These are phyloP conservation scores for Osmanthus fragrans DNA, from an alignment of 257 asterid genomes.

Conservation along the genomic window DNA sequence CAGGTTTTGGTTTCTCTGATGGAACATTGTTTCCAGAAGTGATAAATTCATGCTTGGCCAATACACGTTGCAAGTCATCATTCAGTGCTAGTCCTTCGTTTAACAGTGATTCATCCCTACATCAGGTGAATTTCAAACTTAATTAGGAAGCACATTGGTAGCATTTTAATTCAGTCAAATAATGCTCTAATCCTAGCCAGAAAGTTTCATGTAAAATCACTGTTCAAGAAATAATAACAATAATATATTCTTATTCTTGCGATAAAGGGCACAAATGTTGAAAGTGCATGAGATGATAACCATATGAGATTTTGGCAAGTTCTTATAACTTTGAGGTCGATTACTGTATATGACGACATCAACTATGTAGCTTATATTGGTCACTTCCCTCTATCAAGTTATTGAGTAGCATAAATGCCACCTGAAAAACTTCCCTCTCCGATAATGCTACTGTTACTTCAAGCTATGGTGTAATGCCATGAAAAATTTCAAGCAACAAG, in stretches of 20 bases:
- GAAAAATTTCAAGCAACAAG: neutral
- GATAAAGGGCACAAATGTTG: neutral
- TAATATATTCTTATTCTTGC: neutral
- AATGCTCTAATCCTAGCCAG: neutral
- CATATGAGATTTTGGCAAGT: constrained; percentile 6
- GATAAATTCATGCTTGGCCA: constrained; percentile 86
- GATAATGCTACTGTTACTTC: neutral
- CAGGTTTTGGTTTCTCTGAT: constrained; percentile 58
- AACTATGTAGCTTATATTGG: neutral
- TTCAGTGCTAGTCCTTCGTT: constrained; percentile 90
- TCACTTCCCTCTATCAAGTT: neutral
- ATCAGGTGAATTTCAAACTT: constrained; percentile 7
- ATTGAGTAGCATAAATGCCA: neutral
- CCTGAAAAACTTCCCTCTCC: neutral
- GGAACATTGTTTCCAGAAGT: constrained; percentile 61
- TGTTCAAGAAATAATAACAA: neutral
- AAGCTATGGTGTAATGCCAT: neutral
- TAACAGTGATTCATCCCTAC: constrained; percentile 88
- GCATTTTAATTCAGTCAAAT: constrained; percentile 15
- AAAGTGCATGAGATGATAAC: constrained; percentile 2
- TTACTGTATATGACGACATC: neutral
- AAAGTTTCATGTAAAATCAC: constrained; percentile 1
- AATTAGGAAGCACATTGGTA: neutral
- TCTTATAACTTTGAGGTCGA: neutral
- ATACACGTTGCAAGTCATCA: constrained; percentile 90